Evolutionary conservation across 192 early-diverging fungal species (phyloP).

Genomic region (Podila clonocystis): DNA sequence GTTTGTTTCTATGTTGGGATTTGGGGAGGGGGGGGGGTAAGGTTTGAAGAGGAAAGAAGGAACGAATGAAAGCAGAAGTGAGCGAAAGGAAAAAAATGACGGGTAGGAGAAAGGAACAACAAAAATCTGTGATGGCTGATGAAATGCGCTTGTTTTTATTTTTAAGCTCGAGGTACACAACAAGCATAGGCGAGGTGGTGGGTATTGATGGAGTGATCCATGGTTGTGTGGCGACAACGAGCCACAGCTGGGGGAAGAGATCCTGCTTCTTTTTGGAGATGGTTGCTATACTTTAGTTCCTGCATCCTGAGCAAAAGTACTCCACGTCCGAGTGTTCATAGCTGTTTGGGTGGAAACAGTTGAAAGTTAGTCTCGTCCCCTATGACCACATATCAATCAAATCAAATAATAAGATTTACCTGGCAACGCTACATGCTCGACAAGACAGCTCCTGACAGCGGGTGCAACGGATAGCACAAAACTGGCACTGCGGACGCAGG

Average conservation of each 20-base stretch:
- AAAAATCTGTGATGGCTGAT: not conserved
- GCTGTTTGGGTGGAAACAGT: not conserved
- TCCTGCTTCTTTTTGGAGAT: no score
- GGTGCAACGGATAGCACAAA: slow-evolving; percentile 26
- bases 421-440: slow-evolving; percentile 27
- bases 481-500: slow-evolving; percentile 38
- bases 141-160: not conserved
- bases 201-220: not conserved
- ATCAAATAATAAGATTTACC: slow-evolving; percentile 5
- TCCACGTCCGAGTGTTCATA: slow-evolving; percentile 40
- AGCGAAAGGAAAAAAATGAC: not conserved
- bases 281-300: not conserved
- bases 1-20: not conserved
- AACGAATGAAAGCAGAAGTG: not conserved
- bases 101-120: not conserved
- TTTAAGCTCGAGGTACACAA: not conserved
- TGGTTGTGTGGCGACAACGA: no score
- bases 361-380: not conserved
- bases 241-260: no score
- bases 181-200: not conserved
- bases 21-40: not conserved
- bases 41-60: not conserved
- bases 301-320: slow-evolving; percentile 25
- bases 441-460: slow-evolving; percentile 29
- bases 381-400: not conserved